A percentile compares a stretch with the other conserved stretches of the same genome.
Conservation (phyloP, 306 rosid genomes). For the Lathyrus oleraceus region DNA sequence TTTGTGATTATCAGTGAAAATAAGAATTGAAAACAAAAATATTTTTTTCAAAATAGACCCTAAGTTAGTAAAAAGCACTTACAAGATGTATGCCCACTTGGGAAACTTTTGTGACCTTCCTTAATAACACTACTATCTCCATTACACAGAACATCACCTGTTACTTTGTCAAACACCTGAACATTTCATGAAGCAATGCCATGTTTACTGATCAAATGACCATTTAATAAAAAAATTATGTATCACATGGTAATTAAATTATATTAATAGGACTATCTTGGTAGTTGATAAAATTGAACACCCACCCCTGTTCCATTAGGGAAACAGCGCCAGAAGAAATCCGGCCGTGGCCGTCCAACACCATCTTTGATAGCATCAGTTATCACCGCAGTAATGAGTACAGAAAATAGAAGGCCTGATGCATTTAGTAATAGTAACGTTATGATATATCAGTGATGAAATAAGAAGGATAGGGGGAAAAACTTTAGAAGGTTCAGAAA, state of each 20-base stretch:
- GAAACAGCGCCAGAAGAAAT: constrained; percentile 98
- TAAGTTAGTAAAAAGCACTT: constrained; percentile 46
- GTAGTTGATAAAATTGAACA: constrained; percentile 15
- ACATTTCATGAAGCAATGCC: constrained; percentile 32
- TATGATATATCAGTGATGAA: constrained; percentile 20
- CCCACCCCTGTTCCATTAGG: constrained; percentile 86
- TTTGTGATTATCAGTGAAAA: not conserved
- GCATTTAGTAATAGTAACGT: constrained; percentile 27
- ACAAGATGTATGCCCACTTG: constrained; percentile 95
- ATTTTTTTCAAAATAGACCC: not conserved
- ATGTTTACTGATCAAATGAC: constrained; percentile 31
- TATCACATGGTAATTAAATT: constrained; percentile 19
- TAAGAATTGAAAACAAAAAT: not conserved
- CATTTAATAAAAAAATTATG: constrained; percentile 24
- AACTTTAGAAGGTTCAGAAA: constrained; percentile 24
- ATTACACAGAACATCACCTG: constrained; percentile 63
- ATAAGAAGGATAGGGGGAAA: not conserved
- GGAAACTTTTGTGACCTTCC: constrained; percentile 98
- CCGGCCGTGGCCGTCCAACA: constrained; percentile 94
- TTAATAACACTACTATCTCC: constrained; percentile 66
- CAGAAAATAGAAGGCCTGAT: constrained; percentile 85
- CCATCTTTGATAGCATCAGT: constrained; percentile 94
- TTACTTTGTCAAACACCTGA: constrained; percentile 66
- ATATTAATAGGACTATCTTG: constrained; percentile 8
- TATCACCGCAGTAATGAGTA: constrained; percentile 75